A percentile compares a stretch with the other conserved stretches of the same genome.
Evolutionary conservation across 495 filamentous ascomycete genomes (phyloP).

Genomic region (Penicillium angulare): DNA sequence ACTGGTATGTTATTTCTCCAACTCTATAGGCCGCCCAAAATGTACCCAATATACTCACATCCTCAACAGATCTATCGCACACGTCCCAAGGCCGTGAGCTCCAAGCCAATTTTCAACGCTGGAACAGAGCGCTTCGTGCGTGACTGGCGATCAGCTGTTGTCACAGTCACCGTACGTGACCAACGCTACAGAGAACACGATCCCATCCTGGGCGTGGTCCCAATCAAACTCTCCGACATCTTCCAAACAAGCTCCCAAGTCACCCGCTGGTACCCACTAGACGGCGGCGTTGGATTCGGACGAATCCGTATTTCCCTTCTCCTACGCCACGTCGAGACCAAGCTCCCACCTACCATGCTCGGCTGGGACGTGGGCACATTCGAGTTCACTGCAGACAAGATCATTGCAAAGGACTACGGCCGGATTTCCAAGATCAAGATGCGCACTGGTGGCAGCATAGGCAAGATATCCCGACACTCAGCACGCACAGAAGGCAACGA

Average conservation of each 20-base stretch:
- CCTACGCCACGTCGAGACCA: constrained; percentile 81
- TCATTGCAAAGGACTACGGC: constrained; percentile 58
- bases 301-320: constrained; percentile 86
- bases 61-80: constrained; percentile 71
- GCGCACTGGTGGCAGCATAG: constrained; percentile 80
- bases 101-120: constrained; percentile 94
- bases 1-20: constrained; percentile 46
- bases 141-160: constrained; percentile 84
- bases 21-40: background rate
- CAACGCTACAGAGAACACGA: constrained; percentile 88
- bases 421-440: constrained; percentile 66
- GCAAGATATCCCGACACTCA: constrained; percentile 57
- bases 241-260: constrained; percentile 83
- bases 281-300: constrained; percentile 75
- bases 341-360: constrained; percentile 74
- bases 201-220: constrained; percentile 88
- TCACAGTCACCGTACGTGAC: constrained; percentile 86
- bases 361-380: constrained; percentile 95
- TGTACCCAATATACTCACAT: background rate
- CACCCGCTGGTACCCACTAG: constrained; percentile 65
- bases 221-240: constrained; percentile 81
- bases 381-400: constrained; percentile 69
- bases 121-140: constrained; percentile 93
- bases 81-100: constrained; percentile 84
- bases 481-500: constrained; percentile 60